Percentiles rank a stretch among this genome's conserved stretches.
Conservation (phyloP, 768 basidiomycete genomes). For the Dioszegia aurantiaca region DNA sequence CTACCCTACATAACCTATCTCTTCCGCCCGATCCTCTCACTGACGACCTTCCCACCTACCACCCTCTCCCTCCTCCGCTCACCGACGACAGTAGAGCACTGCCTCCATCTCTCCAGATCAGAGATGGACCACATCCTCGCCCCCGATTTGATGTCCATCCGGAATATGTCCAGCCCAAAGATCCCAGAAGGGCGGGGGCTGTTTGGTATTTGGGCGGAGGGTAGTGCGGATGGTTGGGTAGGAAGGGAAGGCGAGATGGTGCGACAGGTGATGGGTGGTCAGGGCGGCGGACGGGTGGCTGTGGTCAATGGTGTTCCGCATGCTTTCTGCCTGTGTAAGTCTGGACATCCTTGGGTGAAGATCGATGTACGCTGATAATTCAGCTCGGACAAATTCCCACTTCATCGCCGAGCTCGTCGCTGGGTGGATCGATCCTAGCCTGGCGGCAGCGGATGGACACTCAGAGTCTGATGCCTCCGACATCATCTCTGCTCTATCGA, state of each 20-base stretch:
- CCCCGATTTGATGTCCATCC: slow-evolving; percentile 54
- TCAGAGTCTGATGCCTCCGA: slow-evolving; percentile 7
- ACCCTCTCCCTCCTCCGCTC: slow-evolving; percentile 58
- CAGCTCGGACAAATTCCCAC: slow-evolving; percentile 25
- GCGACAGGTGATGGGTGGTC: slow-evolving; percentile 54
- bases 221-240: slow-evolving; percentile 67
- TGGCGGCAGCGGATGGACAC: not conserved
- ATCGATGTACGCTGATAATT: slow-evolving; percentile 6
- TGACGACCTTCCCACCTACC: slow-evolving; percentile 52
- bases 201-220: slow-evolving; percentile 60
- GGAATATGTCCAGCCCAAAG: slow-evolving; percentile 50
- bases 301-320: slow-evolving; percentile 61
- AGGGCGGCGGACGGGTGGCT: slow-evolving; percentile 55
- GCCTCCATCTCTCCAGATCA: slow-evolving; percentile 63
- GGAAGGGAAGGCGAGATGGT: slow-evolving; percentile 59
- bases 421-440: slow-evolving; percentile 28
- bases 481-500: not conserved
- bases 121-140: slow-evolving; percentile 66
- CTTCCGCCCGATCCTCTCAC: slow-evolving; percentile 57
- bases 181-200: slow-evolving; percentile 48
- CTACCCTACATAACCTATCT: slow-evolving; percentile 54
- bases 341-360: not conserved
- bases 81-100: slow-evolving; percentile 58
- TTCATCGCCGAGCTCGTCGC: slow-evolving; percentile 31
- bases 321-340: slow-evolving; percentile 71